Percentiles rank a stretch among this genome's conserved stretches.
Conservation (phyloP, 495 filamentous ascomycete genomes). For the Articulospora tetracladia region DNA sequence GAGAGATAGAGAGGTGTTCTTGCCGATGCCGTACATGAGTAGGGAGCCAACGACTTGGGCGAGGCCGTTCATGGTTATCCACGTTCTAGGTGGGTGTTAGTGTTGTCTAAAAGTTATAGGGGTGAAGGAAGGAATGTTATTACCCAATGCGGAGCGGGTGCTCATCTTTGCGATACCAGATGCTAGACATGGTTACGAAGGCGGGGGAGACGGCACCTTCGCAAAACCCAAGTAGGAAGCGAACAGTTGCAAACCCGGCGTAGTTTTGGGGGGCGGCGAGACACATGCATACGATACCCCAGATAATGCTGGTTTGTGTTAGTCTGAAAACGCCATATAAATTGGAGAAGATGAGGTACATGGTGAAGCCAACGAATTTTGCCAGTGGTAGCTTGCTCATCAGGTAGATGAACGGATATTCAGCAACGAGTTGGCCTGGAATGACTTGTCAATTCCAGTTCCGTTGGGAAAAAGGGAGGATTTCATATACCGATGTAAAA, state of each 20-base stretch:
- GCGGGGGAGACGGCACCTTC: neutral
- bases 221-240: constrained; percentile 4
- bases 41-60: neutral
- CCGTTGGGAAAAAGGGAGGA: neutral
- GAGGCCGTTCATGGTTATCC: constrained; percentile 28
- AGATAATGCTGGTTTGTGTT: constrained; percentile 28
- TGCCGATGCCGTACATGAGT: constrained; percentile 13
- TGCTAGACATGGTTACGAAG: constrained; percentile 18
- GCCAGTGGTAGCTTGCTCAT: constrained; percentile 43
- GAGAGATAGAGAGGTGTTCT: neutral
- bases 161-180: constrained; percentile 4
- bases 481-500: constrained; percentile 47
- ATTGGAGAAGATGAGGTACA: neutral
- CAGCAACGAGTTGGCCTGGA: constrained; percentile 42
- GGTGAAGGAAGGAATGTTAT: constrained; percentile 36
- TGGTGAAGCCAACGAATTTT: constrained; percentile 54
- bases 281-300: constrained; percentile 1
- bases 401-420: constrained; percentile 51
- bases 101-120: constrained; percentile 35
- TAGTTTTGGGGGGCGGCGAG: constrained; percentile 27
- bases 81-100: constrained; percentile 34
- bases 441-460: constrained; percentile 25
- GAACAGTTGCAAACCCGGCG: neutral
- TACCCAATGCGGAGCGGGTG: neutral
- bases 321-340: neutral